Evolutionary conservation across 306 rosid species (phyloP).

Genomic region (Sicyos baderoa): DNA sequence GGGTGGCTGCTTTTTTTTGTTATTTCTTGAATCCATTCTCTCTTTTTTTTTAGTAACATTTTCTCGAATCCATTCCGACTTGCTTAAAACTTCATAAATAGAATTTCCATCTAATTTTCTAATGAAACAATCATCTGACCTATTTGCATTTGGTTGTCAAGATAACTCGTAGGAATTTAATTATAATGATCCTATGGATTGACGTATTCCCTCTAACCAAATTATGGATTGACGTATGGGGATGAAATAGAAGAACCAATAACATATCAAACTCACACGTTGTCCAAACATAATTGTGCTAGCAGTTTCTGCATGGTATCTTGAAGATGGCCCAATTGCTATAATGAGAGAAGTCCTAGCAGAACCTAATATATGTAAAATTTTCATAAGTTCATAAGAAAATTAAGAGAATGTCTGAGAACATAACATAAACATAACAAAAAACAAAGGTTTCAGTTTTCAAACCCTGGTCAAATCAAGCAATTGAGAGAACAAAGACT

Average conservation of each 20-base stretch:
- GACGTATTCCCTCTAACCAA: too few relatives aligned
- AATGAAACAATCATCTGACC: too few relatives aligned
- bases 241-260: constrained; percentile 1
- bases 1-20: too few relatives aligned
- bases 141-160: too few relatives aligned
- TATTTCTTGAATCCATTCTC: not conserved
- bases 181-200: too few relatives aligned
- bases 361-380: constrained; percentile 36
- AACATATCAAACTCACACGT: constrained; percentile 40
- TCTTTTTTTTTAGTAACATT: too few relatives aligned
- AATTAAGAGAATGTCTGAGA: not conserved
- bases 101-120: not conserved
- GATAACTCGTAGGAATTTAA: too few relatives aligned
- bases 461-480: not conserved
- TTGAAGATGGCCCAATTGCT: constrained; percentile 57
- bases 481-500: not conserved
- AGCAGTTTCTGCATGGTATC: constrained; percentile 46
- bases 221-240: too few relatives aligned
- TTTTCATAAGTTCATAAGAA: constrained; percentile 3
- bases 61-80: not conserved
- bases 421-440: not conserved
- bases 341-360: constrained; percentile 66
- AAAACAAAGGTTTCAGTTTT: not conserved
- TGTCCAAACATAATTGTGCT: constrained; percentile 66
- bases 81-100: not conserved